Conservation (phyloP, 1,284 basidiomycete species). For the Cystobasidiaceae sp. region DNA sequence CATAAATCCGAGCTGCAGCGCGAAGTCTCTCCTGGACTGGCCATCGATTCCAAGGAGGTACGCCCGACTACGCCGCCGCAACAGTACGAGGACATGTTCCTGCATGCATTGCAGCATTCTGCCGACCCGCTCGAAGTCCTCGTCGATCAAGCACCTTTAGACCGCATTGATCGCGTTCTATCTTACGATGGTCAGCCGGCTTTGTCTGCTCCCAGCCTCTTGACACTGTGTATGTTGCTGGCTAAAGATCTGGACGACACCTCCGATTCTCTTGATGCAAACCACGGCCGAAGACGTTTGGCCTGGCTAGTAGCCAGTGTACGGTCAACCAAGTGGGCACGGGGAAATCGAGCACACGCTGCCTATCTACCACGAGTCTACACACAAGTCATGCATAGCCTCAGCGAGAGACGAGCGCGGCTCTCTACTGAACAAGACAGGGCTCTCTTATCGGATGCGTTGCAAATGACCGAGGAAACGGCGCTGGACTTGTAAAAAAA, state of each 20-base stretch:
- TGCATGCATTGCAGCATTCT: neutral
- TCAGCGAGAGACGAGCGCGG: neutral
- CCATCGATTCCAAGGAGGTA: neutral
- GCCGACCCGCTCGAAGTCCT: neutral
- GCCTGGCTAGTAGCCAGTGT: conserved; percentile 12
- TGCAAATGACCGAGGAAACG: neutral
- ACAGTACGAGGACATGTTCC: conserved; percentile 23
- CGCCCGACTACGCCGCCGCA: neutral
- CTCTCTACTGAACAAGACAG: neutral
- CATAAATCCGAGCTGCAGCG: neutral
- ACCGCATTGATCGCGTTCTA: neutral
- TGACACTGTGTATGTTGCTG: conserved; percentile 6
- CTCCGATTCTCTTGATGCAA: neutral
- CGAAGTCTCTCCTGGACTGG: neutral
- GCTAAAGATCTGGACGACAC: conserved; percentile 12
- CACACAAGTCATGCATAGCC: conserved; percentile 7
- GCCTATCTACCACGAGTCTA: conserved; percentile 18
- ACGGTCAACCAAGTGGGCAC: neutral
- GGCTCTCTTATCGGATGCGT: neutral
- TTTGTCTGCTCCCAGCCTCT: neutral
- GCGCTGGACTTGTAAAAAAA: too few species aligned
- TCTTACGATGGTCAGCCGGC: conserved; percentile 7
- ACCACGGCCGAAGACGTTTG: neutral
- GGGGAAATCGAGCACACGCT: neutral
- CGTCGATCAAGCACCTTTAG: conserved; percentile 5